These are phyloP conservation scores for Aspergillus sp. DNA, from an alignment of 2,329 filamentous ascomycete species.

Conservation along the genomic window DNA sequence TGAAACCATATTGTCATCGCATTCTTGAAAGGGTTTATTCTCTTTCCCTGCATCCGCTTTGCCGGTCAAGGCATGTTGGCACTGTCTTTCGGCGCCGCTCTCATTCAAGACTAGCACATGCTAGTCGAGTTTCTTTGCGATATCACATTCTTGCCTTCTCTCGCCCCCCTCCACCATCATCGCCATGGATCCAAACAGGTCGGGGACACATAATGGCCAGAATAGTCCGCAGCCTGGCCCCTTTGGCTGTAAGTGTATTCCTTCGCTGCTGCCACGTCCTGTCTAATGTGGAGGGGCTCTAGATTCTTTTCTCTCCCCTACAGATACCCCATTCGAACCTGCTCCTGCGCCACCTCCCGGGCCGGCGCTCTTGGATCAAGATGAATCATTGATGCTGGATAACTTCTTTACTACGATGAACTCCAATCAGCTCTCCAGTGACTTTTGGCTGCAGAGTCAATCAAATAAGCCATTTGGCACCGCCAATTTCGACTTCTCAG, in stretches of 20 bases:
- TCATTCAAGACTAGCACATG: conserved; percentile 26
- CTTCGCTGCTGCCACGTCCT: conserved; percentile 4
- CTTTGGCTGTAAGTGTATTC: conserved; percentile 65
- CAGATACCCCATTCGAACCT: conserved; percentile 45
- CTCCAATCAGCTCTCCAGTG: conserved; percentile 40
- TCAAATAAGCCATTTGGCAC: conserved; percentile 32
- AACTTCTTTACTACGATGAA: conserved; percentile 49
- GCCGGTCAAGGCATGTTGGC: conserved; percentile 33
- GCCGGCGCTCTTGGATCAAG: conserved; percentile 65
- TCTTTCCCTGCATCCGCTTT: conserved; percentile 1
- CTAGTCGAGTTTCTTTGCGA: conserved; percentile 14
- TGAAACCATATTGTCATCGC: not conserved
- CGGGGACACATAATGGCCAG: conserved; percentile 40
- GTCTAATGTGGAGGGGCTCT: conserved; percentile 12
- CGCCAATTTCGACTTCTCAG: conserved; percentile 41
- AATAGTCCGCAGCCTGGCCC: conserved; percentile 59
- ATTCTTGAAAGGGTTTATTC: not conserved
- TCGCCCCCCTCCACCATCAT: conserved; percentile 6
- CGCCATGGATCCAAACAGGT: conserved; percentile 37
- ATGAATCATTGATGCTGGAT: conserved; percentile 57
- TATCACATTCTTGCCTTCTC: conserved; percentile 1
- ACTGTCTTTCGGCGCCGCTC: conserved; percentile 25
- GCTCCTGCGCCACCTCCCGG: conserved; percentile 66
- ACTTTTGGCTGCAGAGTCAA: conserved; percentile 39
- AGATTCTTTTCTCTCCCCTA: conserved; percentile 39